Conservation (phyloP, 2,329 filamentous ascomycete genomes). For the Ciborinia camelliae region DNA sequence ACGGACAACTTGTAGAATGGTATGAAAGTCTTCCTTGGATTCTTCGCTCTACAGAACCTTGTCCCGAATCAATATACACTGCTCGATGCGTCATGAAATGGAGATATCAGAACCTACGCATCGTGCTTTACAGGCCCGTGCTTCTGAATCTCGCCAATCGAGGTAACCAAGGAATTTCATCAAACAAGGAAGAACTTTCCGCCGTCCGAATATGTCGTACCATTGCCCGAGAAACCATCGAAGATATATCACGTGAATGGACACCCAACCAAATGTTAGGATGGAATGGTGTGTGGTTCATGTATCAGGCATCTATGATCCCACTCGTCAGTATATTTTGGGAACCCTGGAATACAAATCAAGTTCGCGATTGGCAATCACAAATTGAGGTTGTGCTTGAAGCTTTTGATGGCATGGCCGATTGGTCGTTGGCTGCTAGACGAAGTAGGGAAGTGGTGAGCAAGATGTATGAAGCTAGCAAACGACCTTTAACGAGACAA, state of each 20-base stretch:
- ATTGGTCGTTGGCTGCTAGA: slow-evolving; percentile 62
- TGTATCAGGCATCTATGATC: slow-evolving; percentile 78
- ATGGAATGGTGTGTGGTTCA: slow-evolving; percentile 79
- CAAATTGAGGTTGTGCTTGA: slow-evolving; percentile 58
- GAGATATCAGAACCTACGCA: slow-evolving; percentile 75
- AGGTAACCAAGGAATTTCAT: slow-evolving; percentile 24
- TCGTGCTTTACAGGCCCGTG: slow-evolving; percentile 71
- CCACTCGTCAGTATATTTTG: slow-evolving; percentile 72
- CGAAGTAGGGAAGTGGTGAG: slow-evolving; percentile 61
- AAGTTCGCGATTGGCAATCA: slow-evolving; percentile 47
- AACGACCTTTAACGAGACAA: slow-evolving; percentile 31
- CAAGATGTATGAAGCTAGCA: slow-evolving; percentile 58
- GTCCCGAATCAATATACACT: slow-evolving; percentile 66
- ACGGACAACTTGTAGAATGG: slow-evolving; percentile 68
- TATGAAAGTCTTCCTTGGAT: slow-evolving; percentile 67
- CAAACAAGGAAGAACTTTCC: slow-evolving; percentile 59
- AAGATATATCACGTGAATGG: slow-evolving; percentile 68
- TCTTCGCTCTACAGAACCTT: slow-evolving; percentile 61
- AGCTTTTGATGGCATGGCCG: slow-evolving; percentile 60
- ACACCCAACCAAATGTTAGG: slow-evolving; percentile 71
- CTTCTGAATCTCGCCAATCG: slow-evolving; percentile 59
- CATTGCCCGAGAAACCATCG: slow-evolving; percentile 66
- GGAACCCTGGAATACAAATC: slow-evolving; percentile 45
- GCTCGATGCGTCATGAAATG: slow-evolving; percentile 75
- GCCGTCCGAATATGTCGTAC: slow-evolving; percentile 67